Base-by-base conservation (phyloP, 768 basidiomycete genomes). In the Tulasnella sp. region DNA sequence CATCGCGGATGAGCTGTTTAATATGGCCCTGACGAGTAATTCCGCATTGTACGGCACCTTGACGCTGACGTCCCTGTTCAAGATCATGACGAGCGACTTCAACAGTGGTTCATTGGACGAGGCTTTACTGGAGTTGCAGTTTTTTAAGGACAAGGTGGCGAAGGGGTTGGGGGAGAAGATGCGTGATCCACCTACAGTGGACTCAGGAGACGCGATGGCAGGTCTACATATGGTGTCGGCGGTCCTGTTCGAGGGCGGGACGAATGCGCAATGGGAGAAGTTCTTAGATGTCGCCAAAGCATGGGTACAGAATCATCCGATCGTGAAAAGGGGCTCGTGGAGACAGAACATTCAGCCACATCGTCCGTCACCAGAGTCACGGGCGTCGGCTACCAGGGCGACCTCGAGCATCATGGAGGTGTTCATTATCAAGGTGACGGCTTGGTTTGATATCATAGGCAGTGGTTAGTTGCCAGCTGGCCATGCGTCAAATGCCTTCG, bases 371-470 rank as follows among this genome's bases (percentile, higher is more conserved):
- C 13, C 54, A 4, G 32, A 34, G 10, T 55, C 55, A 17, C 32
- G 19, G 4, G 61, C 43, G 3, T 38, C 54, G 60, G 41, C 23
- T 8, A 43, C 21, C 24, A 52, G 26, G 51, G 21, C 26, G 44
- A 30, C 17, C 21, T 15, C 15, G 34, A 30, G 52, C 51, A 55
- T 47, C 60, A 52, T 42, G 51, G 41, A 73, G 69, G 79, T 72
- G 38, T 89, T 89, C 71, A 83, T 90, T 67, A 77, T 89, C 72
- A 88, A 88, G 70, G 85, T 87, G 27, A 81, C 85, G 15, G 82
- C 90, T 58, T 91, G 88, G 88, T 88, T 90, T 69, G 88, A 91
- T 68, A 86, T 90, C 38, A 76, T 90, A 53, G 87, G 86, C 5
- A 81, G 84, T 1, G 78, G 84, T 52, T 86, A 87, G n/a, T 81